Percentiles rank a stretch among this genome's conserved stretches.
phyloP scores from a whole-genome alignment of 176 grass and related monocot genomes.

The Aegilops bicornis region DNA sequence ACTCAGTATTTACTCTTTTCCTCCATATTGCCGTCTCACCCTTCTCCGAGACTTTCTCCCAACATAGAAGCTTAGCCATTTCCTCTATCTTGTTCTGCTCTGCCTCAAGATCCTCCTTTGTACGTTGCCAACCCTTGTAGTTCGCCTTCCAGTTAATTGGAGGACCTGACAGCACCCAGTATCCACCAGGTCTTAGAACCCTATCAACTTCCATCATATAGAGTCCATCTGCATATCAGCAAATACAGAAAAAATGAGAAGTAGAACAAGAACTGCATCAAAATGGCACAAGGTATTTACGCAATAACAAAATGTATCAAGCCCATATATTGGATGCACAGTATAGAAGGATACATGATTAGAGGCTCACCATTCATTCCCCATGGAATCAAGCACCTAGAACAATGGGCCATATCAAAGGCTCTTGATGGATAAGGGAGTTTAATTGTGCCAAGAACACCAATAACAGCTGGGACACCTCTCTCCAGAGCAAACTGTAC shows the following conservation, averaged over 20 bases:
- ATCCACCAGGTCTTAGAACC: slow-evolving; percentile 93
- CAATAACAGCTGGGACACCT: slow-evolving; percentile 90
- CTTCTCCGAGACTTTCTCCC: slow-evolving; percentile 89
- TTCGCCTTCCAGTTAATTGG: slow-evolving; percentile 86
- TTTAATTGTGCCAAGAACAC: slow-evolving; percentile 82
- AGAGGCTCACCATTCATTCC: slow-evolving; percentile 65
- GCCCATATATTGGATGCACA: not conserved
- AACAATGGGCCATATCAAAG: slow-evolving; percentile 99
- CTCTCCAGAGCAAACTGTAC: slow-evolving; percentile 97
- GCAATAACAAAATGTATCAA: not conserved
- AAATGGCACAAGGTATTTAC: slow-evolving; percentile 2
- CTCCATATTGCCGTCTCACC: slow-evolving; percentile 92
- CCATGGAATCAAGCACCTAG: slow-evolving; percentile 96
- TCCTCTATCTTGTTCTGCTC: slow-evolving; percentile 94
- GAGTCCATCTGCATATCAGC: slow-evolving; percentile 60
- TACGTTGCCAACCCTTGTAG: slow-evolving; percentile 83
- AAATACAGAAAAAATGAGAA: slow-evolving; percentile 7
- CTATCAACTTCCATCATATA: slow-evolving; percentile 98
- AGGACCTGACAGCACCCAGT: slow-evolving; percentile 92
- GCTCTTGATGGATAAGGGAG: slow-evolving; percentile 91
- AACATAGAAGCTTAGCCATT: slow-evolving; percentile 74
- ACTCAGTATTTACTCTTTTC: slow-evolving; percentile 69
- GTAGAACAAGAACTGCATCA: not conserved
- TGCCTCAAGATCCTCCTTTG: slow-evolving; percentile 75
- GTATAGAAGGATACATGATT: slow-evolving; percentile 4